phyloP scores from a whole-genome alignment of 768 basidiomycete species.

The Phaeotremella fagi region DNA sequence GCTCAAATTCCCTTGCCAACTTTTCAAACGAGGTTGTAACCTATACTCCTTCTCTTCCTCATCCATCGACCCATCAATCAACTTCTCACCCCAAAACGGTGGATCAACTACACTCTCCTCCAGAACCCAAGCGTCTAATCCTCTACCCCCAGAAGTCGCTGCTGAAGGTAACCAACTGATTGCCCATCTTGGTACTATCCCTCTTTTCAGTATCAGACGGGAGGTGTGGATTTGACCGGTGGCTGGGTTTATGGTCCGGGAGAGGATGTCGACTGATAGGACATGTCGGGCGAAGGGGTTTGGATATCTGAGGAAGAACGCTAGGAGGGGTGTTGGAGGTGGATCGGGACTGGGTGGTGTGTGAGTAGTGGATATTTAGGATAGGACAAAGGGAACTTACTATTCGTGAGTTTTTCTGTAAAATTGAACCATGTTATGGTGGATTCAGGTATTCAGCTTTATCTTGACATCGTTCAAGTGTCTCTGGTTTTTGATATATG shows the following conservation, averaged over 20 bases:
- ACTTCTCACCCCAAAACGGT: slow-evolving; percentile 57
- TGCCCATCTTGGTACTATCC: slow-evolving; percentile 87
- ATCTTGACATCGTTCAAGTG: too few relatives aligned
- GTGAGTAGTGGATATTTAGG: not conserved
- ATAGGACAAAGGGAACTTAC: slow-evolving; percentile 14
- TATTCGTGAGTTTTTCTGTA: slow-evolving; percentile 37
- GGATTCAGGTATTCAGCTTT: not conserved
- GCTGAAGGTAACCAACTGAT: slow-evolving; percentile 61
- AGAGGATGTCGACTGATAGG: slow-evolving; percentile 90
- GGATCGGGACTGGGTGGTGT: slow-evolving; percentile 65
- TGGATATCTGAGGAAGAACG: slow-evolving; percentile 91
- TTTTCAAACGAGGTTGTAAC: slow-evolving; percentile 53
- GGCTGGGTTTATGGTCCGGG: slow-evolving; percentile 65
- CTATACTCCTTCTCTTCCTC: slow-evolving; percentile 8
- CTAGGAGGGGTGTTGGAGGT: slow-evolving; percentile 86
- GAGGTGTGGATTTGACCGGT: slow-evolving; percentile 74
- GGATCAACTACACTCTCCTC: slow-evolving; percentile 94
- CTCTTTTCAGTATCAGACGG: slow-evolving; percentile 85
- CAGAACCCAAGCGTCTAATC: slow-evolving; percentile 81
- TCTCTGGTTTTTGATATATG: too few relatives aligned
- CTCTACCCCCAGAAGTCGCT: slow-evolving; percentile 56
- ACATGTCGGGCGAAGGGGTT: slow-evolving; percentile 93
- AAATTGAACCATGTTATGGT: slow-evolving; percentile 30
- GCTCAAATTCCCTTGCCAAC: slow-evolving; percentile 82
- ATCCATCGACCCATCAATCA: not conserved